These are phyloP conservation scores for Pythium folliculosum DNA, from an alignment of 352 stramenopile genomes.

Conservation along the genomic window DNA sequence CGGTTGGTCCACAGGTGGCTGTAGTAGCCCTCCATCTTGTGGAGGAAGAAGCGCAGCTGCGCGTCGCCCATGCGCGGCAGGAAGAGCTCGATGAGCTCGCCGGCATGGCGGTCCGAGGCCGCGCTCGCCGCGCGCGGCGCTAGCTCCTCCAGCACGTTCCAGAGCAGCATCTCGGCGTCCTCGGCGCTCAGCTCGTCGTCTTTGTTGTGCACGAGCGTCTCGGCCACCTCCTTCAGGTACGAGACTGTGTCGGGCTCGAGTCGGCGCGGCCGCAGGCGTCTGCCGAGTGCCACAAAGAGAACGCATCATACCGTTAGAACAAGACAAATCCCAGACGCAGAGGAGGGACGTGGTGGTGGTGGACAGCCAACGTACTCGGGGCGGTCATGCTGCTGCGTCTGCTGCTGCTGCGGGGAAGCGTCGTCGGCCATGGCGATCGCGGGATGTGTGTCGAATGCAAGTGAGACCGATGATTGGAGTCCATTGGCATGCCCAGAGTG, in stretches of 20 bases:
- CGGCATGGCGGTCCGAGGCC: constrained; percentile 73
- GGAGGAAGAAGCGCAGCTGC: constrained; percentile 73
- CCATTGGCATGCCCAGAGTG: background rate
- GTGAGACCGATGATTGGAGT: constrained; percentile 8
- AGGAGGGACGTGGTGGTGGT: too few species aligned
- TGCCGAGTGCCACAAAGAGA: constrained; percentile 22
- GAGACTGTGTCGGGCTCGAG: constrained; percentile 77
- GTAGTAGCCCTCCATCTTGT: constrained; percentile 81
- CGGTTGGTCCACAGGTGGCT: constrained; percentile 87
- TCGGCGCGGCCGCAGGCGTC: constrained; percentile 68
- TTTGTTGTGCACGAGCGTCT: constrained; percentile 57
- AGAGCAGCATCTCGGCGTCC: constrained; percentile 62
- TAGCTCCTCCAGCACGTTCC: constrained; percentile 83
- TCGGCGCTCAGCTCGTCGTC: constrained; percentile 58
- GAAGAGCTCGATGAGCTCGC: constrained; percentile 69
- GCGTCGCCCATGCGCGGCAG: constrained; percentile 70
- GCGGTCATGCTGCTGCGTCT: constrained; percentile 6
- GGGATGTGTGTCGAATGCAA: background rate
- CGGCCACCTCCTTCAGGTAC: constrained; percentile 84
- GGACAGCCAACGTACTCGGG: constrained; percentile 16
- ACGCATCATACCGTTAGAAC: too few species aligned
- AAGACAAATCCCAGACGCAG: too few species aligned
- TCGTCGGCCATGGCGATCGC: constrained; percentile 3
- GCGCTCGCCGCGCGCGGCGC: constrained; percentile 72
- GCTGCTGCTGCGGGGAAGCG: background rate